These are phyloP conservation scores for Bipolaris bicolor DNA, from an alignment of 2,329 filamentous ascomycete genomes.

Conservation along the genomic window DNA sequence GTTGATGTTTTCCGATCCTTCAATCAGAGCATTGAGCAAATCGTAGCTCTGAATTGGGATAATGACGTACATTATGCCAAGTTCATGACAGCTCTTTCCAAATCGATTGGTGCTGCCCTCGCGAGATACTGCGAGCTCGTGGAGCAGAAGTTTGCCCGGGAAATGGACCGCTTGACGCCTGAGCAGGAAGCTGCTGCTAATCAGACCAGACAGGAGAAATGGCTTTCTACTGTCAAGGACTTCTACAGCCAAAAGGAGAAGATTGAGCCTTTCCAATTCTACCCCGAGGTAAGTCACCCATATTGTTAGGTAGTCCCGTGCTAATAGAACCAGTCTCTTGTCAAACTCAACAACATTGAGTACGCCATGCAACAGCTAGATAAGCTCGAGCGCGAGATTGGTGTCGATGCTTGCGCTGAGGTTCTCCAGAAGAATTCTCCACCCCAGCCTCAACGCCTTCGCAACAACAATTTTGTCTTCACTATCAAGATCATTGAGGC, in stretches of 20 bases:
- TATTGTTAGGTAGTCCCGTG: neutral
- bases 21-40: conserved; percentile 87
- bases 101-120: conserved; percentile 81
- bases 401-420: conserved; percentile 87
- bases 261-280: conserved; percentile 96
- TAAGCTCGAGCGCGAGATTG: conserved; percentile 84
- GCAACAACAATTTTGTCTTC: conserved; percentile 90
- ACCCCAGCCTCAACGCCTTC: conserved; percentile 69
- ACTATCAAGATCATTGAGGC: conserved; percentile 98
- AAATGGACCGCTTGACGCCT: conserved; percentile 91
- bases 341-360: conserved; percentile 97
- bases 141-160: conserved; percentile 81
- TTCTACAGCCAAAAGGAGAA: conserved; percentile 91
- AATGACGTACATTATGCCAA: conserved; percentile 92
- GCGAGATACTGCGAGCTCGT: conserved; percentile 90
- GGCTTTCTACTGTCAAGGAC: conserved; percentile 91
- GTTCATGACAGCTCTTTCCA: conserved; percentile 94
- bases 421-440: conserved; percentile 78
- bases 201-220: conserved; percentile 88
- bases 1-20: conserved; percentile 94
- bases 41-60: conserved; percentile 87
- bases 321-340: conserved; percentile 71
- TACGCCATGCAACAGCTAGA: conserved; percentile 93
- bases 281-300: conserved; percentile 72
- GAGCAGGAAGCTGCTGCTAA: conserved; percentile 80